A percentile compares a stretch with the other conserved stretches of the same genome.
Conservation (phyloP, 2,329 filamentous ascomycete genomes). For the Aspergillus fischeri region DNA sequence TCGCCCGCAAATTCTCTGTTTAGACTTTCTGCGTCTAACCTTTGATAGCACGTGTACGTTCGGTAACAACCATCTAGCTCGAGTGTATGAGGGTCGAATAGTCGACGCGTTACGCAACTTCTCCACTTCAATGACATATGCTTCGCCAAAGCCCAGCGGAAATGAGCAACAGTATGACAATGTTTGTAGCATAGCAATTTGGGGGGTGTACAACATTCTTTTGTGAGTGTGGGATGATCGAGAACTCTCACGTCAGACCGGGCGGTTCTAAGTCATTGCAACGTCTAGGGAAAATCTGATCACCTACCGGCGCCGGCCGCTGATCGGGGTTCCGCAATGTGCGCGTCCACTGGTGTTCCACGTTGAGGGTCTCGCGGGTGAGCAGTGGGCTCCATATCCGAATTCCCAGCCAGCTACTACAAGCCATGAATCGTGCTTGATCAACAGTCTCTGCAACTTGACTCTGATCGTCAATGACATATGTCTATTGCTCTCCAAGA, state of each 20-base stretch:
- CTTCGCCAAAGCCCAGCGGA: constrained; percentile 6
- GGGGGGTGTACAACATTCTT: constrained; percentile 7
- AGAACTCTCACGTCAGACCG: background rate
- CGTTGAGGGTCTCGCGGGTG: background rate
- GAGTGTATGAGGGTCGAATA: constrained; percentile 19
- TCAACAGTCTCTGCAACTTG: background rate
- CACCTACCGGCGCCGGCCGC: background rate
- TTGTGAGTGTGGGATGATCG: background rate
- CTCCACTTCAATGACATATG: constrained; percentile 2
- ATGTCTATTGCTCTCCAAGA: background rate
- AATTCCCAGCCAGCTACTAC: background rate
- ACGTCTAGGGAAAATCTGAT: background rate
- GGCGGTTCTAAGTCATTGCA: background rate
- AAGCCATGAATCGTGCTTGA: background rate
- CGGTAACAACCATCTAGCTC: constrained; percentile 21
- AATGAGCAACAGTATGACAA: background rate
- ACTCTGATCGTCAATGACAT: background rate
- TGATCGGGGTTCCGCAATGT: background rate
- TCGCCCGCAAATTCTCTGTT: background rate
- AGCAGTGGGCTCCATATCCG: background rate
- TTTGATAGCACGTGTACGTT: constrained; percentile 15
- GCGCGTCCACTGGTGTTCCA: background rate
- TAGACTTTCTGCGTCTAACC: background rate
- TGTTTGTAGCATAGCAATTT: constrained; percentile 3
- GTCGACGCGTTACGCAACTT: constrained; percentile 14